phyloP scores from a whole-genome alignment of 805 yeast species.

The Candida yuanshanica region DNA sequence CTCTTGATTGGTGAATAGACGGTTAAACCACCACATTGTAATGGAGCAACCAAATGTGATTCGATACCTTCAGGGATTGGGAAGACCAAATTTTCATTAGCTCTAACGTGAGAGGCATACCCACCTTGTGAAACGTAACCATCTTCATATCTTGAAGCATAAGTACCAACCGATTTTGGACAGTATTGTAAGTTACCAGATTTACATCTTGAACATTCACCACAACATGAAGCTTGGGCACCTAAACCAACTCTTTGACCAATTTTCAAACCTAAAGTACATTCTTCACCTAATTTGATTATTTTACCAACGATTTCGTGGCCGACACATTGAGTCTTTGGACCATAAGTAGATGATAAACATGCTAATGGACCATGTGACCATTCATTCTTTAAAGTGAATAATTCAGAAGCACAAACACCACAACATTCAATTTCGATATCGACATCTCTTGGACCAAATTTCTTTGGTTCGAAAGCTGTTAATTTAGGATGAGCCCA shows the following conservation, averaged over 20 bases:
- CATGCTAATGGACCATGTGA: constrained; percentile 23
- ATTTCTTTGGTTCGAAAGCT: constrained; percentile 42
- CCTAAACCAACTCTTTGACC: constrained; percentile 84
- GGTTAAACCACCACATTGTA: constrained; percentile 76
- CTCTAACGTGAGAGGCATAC: constrained; percentile 59
- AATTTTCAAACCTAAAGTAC: constrained; percentile 40
- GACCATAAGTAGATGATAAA: constrained; percentile 22
- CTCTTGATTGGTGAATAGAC: constrained; percentile 62
- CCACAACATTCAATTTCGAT: constrained; percentile 58
- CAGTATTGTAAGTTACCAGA: constrained; percentile 55
- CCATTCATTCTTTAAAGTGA: constrained; percentile 50
- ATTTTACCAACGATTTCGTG: constrained; percentile 64
- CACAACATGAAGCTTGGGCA: constrained; percentile 60
- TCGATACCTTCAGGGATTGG: constrained; percentile 53
- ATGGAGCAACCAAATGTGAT: constrained; percentile 57
- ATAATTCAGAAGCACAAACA: constrained; percentile 61
- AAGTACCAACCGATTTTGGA: constrained; percentile 42
- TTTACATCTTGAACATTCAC: constrained; percentile 55
- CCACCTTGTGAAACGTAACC: constrained; percentile 60
- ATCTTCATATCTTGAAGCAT: constrained; percentile 39
- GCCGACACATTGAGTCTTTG: constrained; percentile 49
- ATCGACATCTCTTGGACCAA: constrained; percentile 43
- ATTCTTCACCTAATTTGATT: constrained; percentile 51
- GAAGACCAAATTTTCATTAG: constrained; percentile 57
- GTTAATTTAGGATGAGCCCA: constrained; percentile 53